Evolutionary conservation across 1,139 yeast genomes (phyloP).

Genomic region (Zygoascus hellenicus): DNA sequence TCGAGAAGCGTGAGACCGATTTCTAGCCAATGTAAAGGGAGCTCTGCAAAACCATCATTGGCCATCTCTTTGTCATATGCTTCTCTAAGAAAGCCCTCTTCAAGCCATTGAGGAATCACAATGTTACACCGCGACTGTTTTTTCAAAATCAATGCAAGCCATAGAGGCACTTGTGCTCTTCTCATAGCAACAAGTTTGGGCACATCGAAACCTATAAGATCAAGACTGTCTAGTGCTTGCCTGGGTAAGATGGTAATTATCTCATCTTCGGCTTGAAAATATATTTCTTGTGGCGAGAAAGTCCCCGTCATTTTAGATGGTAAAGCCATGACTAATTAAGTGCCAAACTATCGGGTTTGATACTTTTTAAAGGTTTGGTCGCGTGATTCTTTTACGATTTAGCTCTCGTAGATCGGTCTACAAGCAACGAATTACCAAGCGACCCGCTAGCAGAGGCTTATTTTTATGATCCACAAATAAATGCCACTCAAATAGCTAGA

Average conservation of each 20-base stretch:
- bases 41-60: constrained; percentile 48
- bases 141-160: constrained; percentile 82
- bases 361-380: too few species aligned
- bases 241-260: constrained; percentile 67
- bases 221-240: constrained; percentile 57
- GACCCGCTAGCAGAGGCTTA: too few species aligned
- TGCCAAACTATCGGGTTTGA: too few species aligned
- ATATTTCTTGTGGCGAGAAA: constrained; percentile 71
- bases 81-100: constrained; percentile 47
- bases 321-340: constrained; percentile 47
- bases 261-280: constrained; percentile 81
- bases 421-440: too few species aligned
- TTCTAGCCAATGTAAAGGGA: constrained; percentile 91
- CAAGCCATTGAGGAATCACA: constrained; percentile 86
- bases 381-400: too few species aligned
- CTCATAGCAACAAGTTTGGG: constrained; percentile 64
- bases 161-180: constrained; percentile 67
- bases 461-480: too few species aligned
- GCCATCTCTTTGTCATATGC: constrained; percentile 65
- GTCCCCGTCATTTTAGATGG: constrained; percentile 53
- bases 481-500: too few species aligned
- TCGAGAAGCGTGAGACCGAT: constrained; percentile 61
- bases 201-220: constrained; percentile 48
- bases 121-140: constrained; percentile 82
- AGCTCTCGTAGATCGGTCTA: too few species aligned